Percentiles rank a stretch among this genome's conserved stretches.
These are phyloP conservation scores for Trichoderma pleuroti DNA, from an alignment of 2,329 filamentous ascomycete genomes.

Conservation along the genomic window DNA sequence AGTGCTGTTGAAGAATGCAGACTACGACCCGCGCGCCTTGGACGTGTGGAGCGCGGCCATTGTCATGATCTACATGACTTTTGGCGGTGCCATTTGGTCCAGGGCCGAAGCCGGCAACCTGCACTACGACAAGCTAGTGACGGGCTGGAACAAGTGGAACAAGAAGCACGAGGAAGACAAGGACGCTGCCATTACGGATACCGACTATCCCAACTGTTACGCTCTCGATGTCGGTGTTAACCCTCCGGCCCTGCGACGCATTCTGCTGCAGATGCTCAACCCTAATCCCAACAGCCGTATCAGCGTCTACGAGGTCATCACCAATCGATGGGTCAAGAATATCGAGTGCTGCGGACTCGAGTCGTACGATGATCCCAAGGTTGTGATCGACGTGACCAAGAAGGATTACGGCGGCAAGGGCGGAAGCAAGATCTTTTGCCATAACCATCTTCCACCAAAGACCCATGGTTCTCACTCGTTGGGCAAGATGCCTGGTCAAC, in stretches of 20 bases:
- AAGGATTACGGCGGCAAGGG: slow-evolving; percentile 43
- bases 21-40: slow-evolving; percentile 70
- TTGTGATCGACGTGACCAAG: slow-evolving; percentile 60
- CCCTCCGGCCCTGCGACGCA: slow-evolving; percentile 63
- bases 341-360: slow-evolving; percentile 78
- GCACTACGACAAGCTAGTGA: slow-evolving; percentile 63
- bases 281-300: slow-evolving; percentile 70
- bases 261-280: slow-evolving; percentile 79
- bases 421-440: slow-evolving; percentile 52
- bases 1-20: slow-evolving; percentile 64
- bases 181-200: slow-evolving; percentile 46
- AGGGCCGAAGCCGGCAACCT: slow-evolving; percentile 55
- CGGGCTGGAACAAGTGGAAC: slow-evolving; percentile 68
- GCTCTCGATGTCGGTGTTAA: slow-evolving; percentile 64
- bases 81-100: slow-evolving; percentile 70
- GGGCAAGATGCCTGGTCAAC: slow-evolving; percentile 54
- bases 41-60: slow-evolving; percentile 87
- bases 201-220: slow-evolving; percentile 61
- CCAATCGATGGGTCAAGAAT: slow-evolving; percentile 67
- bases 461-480: slow-evolving; percentile 45
- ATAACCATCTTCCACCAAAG: slow-evolving; percentile 54
- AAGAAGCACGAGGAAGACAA: slow-evolving; percentile 42
- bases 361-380: slow-evolving; percentile 61
- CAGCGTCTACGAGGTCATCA: slow-evolving; percentile 64
- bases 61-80: slow-evolving; percentile 74